phyloP scores from a whole-genome alignment of 2,329 filamentous ascomycete genomes.

The Hypomyces perniciosus region DNA sequence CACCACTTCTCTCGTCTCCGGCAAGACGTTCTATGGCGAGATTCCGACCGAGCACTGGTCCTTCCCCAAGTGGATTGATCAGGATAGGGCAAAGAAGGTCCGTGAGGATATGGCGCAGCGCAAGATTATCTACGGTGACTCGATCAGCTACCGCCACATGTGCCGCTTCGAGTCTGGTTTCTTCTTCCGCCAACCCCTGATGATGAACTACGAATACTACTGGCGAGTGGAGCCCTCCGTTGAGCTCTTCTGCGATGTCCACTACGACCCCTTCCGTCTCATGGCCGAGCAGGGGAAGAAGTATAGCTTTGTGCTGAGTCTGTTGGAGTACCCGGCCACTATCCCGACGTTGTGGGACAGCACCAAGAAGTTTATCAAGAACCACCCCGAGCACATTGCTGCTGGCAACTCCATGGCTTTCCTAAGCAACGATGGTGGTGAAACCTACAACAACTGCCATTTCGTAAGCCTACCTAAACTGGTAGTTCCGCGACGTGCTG shows the following conservation, averaged over 20 bases:
- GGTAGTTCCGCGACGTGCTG: too few species aligned
- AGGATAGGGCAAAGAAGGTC: conserved; percentile 84
- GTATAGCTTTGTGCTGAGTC: conserved; percentile 91
- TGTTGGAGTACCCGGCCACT: conserved; percentile 95
- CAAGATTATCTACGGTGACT: conserved; percentile 98
- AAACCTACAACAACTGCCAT: conserved; percentile 95
- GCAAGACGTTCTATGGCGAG: conserved; percentile 82
- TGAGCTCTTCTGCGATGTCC: conserved; percentile 91
- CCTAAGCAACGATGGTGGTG: conserved; percentile 83
- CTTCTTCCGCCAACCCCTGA: conserved; percentile 92
- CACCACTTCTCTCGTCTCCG: conserved; percentile 83
- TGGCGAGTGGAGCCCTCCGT: conserved; percentile 98
- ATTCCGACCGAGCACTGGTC: conserved; percentile 95
- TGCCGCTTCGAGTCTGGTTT: conserved; percentile 98
- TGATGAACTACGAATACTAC: conserved; percentile 98
- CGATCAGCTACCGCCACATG: conserved; percentile 97
- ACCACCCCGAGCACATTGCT: conserved; percentile 81
- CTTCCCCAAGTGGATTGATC: conserved; percentile 91
- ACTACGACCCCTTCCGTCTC: conserved; percentile 93
- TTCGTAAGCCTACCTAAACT: conserved; percentile 56
- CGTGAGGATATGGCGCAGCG: conserved; percentile 89
- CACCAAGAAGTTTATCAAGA: conserved; percentile 87
- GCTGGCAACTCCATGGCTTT: conserved; percentile 84
- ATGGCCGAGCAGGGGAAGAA: conserved; percentile 97
- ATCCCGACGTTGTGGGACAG: conserved; percentile 96